These are phyloP conservation scores for Bryoglossum gracile DNA, from an alignment of 495 filamentous ascomycete genomes.

Conservation along the genomic window DNA sequence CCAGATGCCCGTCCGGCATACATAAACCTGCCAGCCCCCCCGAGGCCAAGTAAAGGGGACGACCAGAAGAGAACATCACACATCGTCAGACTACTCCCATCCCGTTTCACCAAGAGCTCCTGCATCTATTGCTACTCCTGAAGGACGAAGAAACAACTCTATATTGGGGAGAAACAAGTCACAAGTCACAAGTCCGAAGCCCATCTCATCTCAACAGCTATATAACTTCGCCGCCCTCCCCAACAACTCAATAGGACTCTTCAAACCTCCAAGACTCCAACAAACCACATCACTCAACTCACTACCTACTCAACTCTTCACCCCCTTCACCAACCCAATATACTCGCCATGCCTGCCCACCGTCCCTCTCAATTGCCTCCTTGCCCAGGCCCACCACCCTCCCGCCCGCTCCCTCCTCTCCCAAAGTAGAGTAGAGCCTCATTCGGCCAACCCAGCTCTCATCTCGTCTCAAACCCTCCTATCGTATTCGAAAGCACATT, in stretches of 20 bases:
- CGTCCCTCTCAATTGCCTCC: slow-evolving; percentile 69
- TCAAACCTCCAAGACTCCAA: no score
- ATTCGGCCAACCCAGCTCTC: no score
- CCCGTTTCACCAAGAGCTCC: background rate
- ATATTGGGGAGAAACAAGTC: slow-evolving; percentile 1
- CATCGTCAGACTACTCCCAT: slow-evolving; percentile 1
- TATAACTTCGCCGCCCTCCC: slow-evolving; percentile 8
- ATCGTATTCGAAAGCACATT: slow-evolving; percentile 16
- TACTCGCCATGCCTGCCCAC: slow-evolving; percentile 57
- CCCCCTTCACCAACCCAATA: slow-evolving; percentile 3
- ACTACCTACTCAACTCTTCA: background rate
- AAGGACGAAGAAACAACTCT: slow-evolving; percentile 1
- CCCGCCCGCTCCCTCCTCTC: slow-evolving; percentile 73
- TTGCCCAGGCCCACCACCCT: slow-evolving; percentile 78
- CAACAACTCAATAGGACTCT: background rate
- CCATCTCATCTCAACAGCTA: slow-evolving; percentile 1
- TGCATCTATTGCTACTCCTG: background rate
- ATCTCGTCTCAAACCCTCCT: slow-evolving; percentile 9
- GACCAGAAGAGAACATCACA: background rate
- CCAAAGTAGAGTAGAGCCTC: slow-evolving; percentile 66
- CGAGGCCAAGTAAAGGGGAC: background rate
- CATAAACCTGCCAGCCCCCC: slow-evolving; percentile 19
- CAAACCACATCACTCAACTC: background rate
- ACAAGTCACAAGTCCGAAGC: background rate
- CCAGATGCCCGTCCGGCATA: slow-evolving; percentile 18